Evolutionary conservation across 768 basidiomycete species (phyloP), one percentile per base, ranked within the genome.

Genomic region (Pulveroboletus sp.): DNA sequence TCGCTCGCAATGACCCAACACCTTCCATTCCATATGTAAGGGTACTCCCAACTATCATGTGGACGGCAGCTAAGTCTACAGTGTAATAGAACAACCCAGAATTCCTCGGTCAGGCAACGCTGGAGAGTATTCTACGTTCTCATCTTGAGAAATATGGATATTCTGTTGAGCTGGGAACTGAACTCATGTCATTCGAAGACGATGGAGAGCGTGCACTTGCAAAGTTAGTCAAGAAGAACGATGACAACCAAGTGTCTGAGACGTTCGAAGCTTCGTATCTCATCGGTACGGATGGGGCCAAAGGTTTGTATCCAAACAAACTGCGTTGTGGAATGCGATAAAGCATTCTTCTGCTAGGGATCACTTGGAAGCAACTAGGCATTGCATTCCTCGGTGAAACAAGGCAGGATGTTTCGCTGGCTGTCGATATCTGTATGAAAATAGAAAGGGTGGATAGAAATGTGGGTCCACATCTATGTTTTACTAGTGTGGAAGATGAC

Each of bases 121-220:
- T 63, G 6, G 75, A 78, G 51, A 62, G 53, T 0, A 53, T 61
- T 25, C 17, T 57, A 3, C 41, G 58, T 31, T 42, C 41, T 24
- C 59, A 56, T 37, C 49, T 65, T 17, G 55, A 56, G 25, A 58
- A 57, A 9, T 49, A 57, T 7, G 55, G 52, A 0, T 68, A 66
- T 42, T 35, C 34, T 13, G 66, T 79, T 13, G 77, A 81, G 51
- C 45, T 72, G n/a, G 72, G 70, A 14, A 75, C 74, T 2, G 75
- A 75, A 47, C 68, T 81, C 8, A 34, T 58, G n/a, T 72, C 72
- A 0, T 73, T 81, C 37, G 61, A 69, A 42, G 73, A 79, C 47
- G 52, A 55, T 9, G 60, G 63, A 2, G 65, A 69, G 27, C 51
- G 51, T 25, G 72, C 79, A 7, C 52, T 62, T 11, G 76, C 71